Base-by-base conservation (phyloP, 2,329 filamentous ascomycete genomes). In the Fusarium sp. region DNA sequence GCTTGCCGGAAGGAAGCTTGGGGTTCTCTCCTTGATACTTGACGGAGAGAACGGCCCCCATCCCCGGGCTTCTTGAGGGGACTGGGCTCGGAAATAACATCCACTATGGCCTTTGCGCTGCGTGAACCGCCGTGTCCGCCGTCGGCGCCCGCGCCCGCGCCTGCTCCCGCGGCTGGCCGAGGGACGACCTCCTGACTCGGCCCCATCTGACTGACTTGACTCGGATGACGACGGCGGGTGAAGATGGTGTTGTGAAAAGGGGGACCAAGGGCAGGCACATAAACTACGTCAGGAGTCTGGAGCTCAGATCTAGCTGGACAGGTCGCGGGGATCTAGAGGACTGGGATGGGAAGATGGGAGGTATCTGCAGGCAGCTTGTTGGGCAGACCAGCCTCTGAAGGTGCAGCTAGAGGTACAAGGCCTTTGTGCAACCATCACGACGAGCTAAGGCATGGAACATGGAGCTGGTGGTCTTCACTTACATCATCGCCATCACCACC, bases 201-300 rank as follows among this genome's bases (percentile, higher is more conserved):
- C 63, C 67, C 73, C 77, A 78, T 76, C 67, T 78, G 76, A 78
- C 77, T 76, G 76, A 78, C 77, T 76, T 75, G 77, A 78, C 72
- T 78, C 76, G 76, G 72, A 78, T 78, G 77, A 77, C 75, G 76
- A 78, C 65, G 72, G 60, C 66, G 43, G 64, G 62, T 20, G 62
- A 61, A 70, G 67, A 66, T 65, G 65, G 74, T 78, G 74, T 68
- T 68, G 34, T 76, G 68, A 60, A 61, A 69, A 64, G 60, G 64
- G 54, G 66, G 43, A 45, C 50, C 66, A 66, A 71, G 63, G 61
- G 56, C 43, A 58, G 68, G 66, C 45, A 66, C 52, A 57, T 20
- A 37, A 61, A 58, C 67, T 75, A 57, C 70, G 69, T 71, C 73
- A 75, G 66, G 70, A 75, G 66, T 71, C 70, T 73, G 72, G 70